Percentiles rank a stretch among this genome's conserved stretches.
Conservation (phyloP, 148 eudicot genomes). For the Nepenthes gracilis region DNA sequence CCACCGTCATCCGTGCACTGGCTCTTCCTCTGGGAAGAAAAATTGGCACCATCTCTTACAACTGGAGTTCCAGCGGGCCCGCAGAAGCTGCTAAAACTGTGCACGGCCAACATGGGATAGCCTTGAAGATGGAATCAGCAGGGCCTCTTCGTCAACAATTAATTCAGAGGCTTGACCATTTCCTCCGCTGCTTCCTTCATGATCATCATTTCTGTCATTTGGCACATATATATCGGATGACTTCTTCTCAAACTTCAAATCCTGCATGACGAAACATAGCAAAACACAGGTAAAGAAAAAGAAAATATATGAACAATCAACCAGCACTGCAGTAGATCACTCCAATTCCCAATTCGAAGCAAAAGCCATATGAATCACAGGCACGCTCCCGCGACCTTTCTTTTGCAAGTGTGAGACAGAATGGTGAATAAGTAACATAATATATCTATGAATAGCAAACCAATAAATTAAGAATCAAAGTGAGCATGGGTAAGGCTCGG, state of each 20-base stretch:
- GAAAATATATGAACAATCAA: neutral
- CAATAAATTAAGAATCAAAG: too few relatives aligned
- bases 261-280: conserved; percentile 18
- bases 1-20: too few relatives aligned
- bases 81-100: neutral
- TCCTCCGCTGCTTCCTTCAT: conserved; percentile 19
- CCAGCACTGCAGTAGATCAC: too few relatives aligned
- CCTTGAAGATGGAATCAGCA: conserved; percentile 32
- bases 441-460: too few relatives aligned
- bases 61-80: neutral
- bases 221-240: conserved; percentile 35
- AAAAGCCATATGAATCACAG: neutral
- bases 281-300: too few relatives aligned
- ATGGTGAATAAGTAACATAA: too few relatives aligned
- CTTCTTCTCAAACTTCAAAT: conserved; percentile 39
- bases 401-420: too few relatives aligned
- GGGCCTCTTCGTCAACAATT: conserved; percentile 27
- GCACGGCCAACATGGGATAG: conserved; percentile 37
- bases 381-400: neutral
- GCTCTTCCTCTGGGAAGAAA: too few relatives aligned
- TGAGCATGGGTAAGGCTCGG: too few relatives aligned
- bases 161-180: conserved; percentile 20
- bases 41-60: neutral
- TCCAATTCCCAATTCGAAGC: too few relatives aligned
- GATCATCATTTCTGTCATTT: conserved; percentile 11